Conservation (phyloP, 768 basidiomycete species). For the Termitomyces sp. region DNA sequence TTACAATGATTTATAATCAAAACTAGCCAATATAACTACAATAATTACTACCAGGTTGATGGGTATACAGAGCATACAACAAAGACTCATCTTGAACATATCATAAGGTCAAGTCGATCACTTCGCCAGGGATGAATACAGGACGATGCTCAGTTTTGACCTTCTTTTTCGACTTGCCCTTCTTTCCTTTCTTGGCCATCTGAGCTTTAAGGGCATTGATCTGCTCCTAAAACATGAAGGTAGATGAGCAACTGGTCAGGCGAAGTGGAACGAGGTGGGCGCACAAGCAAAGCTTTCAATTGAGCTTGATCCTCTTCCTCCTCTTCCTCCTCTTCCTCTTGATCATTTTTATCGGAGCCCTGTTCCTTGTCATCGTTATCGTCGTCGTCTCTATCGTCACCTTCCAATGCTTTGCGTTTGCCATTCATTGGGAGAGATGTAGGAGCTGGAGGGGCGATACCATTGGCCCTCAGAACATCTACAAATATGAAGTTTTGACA, state of each 20-base stretch:
- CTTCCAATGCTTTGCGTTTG: background rate
- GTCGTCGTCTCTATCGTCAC: background rate
- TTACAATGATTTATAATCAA: no score
- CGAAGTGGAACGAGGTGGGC: background rate
- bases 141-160: constrained; percentile 14
- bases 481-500: background rate
- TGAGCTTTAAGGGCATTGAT: constrained; percentile 7
- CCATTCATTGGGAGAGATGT: background rate
- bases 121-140: constrained; percentile 8
- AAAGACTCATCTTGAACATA: background rate
- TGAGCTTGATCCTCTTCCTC: background rate
- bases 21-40: no score
- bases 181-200: constrained; percentile 9
- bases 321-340: background rate
- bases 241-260: background rate
- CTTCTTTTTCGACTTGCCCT: background rate
- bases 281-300: background rate
- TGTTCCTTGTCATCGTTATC: background rate
- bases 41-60: no score
- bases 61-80: no score
- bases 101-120: constrained; percentile 17
- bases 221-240: background rate
- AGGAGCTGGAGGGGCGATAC: constrained; percentile 3
- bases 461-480: constrained; percentile 10
- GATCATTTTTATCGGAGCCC: background rate